These are phyloP conservation scores for Metschnikowia lachancei DNA, from an alignment of 805 yeast genomes.

Conservation along the genomic window DNA sequence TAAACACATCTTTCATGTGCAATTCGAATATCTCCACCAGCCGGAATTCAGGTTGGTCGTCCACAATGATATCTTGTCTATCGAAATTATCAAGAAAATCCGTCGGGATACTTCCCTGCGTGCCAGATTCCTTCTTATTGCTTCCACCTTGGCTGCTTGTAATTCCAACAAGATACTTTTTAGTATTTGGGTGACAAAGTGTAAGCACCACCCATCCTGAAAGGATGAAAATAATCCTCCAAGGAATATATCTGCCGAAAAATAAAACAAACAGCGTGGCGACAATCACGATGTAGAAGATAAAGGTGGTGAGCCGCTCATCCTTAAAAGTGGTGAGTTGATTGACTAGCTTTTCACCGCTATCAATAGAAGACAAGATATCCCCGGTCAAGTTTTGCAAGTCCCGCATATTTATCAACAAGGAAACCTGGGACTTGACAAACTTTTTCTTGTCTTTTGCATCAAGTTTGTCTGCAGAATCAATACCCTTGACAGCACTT, in stretches of 20 bases:
- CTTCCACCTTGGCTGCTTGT: slow-evolving; percentile 16
- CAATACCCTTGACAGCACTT: neutral
- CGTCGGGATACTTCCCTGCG: neutral
- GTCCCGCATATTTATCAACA: slow-evolving; percentile 65
- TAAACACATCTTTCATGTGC: slow-evolving; percentile 60
- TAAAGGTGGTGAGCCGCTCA: slow-evolving; percentile 61
- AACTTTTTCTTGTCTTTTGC: slow-evolving; percentile 20
- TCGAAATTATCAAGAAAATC: slow-evolving; percentile 31
- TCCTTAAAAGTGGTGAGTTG: slow-evolving; percentile 70
- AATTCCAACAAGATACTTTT: slow-evolving; percentile 27
- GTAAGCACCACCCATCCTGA: slow-evolving; percentile 56
- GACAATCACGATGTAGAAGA: slow-evolving; percentile 41
- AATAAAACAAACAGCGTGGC: slow-evolving; percentile 40
- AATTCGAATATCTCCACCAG: slow-evolving; percentile 78
- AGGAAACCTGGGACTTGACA: slow-evolving; percentile 38
- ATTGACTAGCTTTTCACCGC: slow-evolving; percentile 52
- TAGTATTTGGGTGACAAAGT: slow-evolving; percentile 58
- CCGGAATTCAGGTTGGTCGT: slow-evolving; percentile 59
- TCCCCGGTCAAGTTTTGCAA: slow-evolving; percentile 64
- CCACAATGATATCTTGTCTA: slow-evolving; percentile 58
- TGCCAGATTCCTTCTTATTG: slow-evolving; percentile 19
- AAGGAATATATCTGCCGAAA: slow-evolving; percentile 55
- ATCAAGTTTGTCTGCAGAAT: neutral
- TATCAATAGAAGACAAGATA: slow-evolving; percentile 48
- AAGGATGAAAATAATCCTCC: slow-evolving; percentile 56